phyloP scores from a whole-genome alignment of 148 eudicot genomes.

The Bassia scoparia region DNA sequence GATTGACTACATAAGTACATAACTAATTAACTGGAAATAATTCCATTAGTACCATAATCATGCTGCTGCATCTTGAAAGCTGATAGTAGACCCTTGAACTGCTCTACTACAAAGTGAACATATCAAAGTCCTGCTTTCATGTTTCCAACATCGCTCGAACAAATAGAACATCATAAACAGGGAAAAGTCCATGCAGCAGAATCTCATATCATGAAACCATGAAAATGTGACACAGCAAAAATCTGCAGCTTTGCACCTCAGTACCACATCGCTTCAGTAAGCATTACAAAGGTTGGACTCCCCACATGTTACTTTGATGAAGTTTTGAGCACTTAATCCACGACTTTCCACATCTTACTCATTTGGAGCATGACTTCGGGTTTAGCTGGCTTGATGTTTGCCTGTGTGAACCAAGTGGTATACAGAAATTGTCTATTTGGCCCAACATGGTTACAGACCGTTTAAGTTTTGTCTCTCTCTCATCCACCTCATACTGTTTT shows the following conservation, averaged over 20 bases:
- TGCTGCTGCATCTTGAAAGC: too few species aligned
- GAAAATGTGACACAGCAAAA: neutral
- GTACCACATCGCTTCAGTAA: neutral
- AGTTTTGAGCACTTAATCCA: neutral
- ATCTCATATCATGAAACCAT: neutral
- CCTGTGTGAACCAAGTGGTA: constrained; percentile 77
- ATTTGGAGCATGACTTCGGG: constrained; percentile 28
- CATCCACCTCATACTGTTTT: constrained; percentile 83
- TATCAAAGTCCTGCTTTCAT: too few species aligned
- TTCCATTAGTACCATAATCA: too few species aligned
- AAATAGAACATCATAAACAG: neutral
- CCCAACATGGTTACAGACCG: constrained; percentile 72
- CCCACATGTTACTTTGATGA: constrained; percentile 1
- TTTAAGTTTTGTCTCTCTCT: constrained; percentile 70
- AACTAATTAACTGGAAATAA: too few species aligned
- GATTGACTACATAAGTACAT: too few species aligned
- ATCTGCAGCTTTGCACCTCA: neutral
- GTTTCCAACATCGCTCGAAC: too few species aligned
- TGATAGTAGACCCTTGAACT: too few species aligned
- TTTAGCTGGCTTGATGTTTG: constrained; percentile 36
- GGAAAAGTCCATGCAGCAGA: neutral
- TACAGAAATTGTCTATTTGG: constrained; percentile 69
- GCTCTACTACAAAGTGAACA: too few species aligned
- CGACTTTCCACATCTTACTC: constrained; percentile 30
- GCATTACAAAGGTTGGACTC: neutral